These are phyloP conservation scores for Phyllosticta citriasiana DNA, from an alignment of 2,329 filamentous ascomycete genomes.

Conservation along the genomic window DNA sequence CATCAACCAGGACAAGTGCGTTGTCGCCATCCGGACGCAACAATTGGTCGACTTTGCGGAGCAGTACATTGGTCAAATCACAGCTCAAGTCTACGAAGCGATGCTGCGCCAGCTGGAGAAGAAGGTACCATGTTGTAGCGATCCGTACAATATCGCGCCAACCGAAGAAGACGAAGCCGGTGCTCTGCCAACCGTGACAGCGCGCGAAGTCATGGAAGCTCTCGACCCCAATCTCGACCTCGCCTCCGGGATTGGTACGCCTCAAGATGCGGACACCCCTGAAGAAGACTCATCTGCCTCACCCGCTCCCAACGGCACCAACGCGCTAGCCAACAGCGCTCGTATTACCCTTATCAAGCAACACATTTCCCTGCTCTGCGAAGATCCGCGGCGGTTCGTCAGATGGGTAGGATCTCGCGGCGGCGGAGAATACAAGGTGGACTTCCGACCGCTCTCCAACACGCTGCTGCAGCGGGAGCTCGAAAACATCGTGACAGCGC, in stretches of 20 bases:
- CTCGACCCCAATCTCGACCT: conserved; percentile 33
- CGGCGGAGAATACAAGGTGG: conserved; percentile 69
- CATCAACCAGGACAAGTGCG: conserved; percentile 76
- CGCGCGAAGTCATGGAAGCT: conserved; percentile 32
- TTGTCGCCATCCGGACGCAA: conserved; percentile 71
- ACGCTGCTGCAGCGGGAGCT: conserved; percentile 67
- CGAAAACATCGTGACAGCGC: conserved; percentile 66
- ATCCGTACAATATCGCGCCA: conserved; percentile 32
- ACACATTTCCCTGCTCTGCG: conserved; percentile 62
- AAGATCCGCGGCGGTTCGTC: conserved; percentile 59
- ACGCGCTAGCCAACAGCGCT: conserved; percentile 12
- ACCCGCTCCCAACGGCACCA: neutral
- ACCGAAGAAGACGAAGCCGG: conserved; percentile 34
- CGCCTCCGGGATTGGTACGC: conserved; percentile 21
- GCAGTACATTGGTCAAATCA: conserved; percentile 60
- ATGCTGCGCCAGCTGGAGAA: conserved; percentile 62
- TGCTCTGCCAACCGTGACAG: conserved; percentile 27
- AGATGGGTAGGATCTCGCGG: conserved; percentile 54
- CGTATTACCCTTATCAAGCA: conserved; percentile 45
- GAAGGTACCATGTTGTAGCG: conserved; percentile 57
- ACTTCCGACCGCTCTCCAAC: conserved; percentile 64
- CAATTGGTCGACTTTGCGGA: conserved; percentile 64
- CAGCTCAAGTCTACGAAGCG: conserved; percentile 66
- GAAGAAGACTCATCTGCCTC: conserved; percentile 24
- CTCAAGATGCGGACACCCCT: conserved; percentile 19